phyloP scores from a whole-genome alignment of 352 stramenopile species.

The Thraustochytrium striatum region DNA sequence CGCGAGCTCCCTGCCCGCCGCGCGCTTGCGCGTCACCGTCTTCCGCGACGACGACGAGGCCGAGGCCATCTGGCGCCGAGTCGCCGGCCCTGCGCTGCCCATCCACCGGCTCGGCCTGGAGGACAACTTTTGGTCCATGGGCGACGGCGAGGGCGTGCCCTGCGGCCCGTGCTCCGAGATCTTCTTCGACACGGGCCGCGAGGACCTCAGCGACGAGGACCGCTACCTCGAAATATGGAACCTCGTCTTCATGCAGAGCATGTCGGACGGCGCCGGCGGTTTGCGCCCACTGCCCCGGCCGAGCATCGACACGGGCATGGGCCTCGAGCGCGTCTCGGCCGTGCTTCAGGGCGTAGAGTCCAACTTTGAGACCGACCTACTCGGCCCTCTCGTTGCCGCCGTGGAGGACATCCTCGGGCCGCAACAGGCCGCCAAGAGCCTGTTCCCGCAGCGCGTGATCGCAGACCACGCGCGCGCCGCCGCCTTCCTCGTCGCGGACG shows the following conservation, averaged over 20 bases:
- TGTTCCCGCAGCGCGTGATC: constrained; percentile 74
- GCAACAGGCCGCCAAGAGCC: constrained; percentile 54
- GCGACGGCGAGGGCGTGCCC: constrained; percentile 83
- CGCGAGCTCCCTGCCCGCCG: constrained; percentile 84
- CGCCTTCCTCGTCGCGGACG: constrained; percentile 95
- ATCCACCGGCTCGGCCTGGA: constrained; percentile 81
- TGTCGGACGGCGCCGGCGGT: constrained; percentile 72
- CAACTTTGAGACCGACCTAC: constrained; percentile 99
- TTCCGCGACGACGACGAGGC: constrained; percentile 89
- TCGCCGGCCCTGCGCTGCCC: constrained; percentile 65
- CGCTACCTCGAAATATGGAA: constrained; percentile 99
- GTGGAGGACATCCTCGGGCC: constrained; percentile 67
- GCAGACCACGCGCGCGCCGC: constrained; percentile 96
- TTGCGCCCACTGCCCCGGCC: constrained; percentile 82
- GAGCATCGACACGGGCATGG: constrained; percentile 99
- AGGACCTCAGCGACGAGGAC: constrained; percentile 79
- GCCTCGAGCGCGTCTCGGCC: constrained; percentile 87
- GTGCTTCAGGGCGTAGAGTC: constrained; percentile 83
- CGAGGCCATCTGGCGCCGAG: constrained; percentile 74
- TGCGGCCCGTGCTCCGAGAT: constrained; percentile 99
- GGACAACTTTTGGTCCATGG: constrained; percentile 99
- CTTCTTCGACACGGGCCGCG: constrained; percentile 94
- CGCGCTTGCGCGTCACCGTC: constrained; percentile 95
- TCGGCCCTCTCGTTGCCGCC: constrained; percentile 85
- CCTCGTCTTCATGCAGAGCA: constrained; percentile 99